Evolutionary conservation across 2,329 filamentous ascomycete species (phyloP).

Genomic region (Beauveria sp.): DNA sequence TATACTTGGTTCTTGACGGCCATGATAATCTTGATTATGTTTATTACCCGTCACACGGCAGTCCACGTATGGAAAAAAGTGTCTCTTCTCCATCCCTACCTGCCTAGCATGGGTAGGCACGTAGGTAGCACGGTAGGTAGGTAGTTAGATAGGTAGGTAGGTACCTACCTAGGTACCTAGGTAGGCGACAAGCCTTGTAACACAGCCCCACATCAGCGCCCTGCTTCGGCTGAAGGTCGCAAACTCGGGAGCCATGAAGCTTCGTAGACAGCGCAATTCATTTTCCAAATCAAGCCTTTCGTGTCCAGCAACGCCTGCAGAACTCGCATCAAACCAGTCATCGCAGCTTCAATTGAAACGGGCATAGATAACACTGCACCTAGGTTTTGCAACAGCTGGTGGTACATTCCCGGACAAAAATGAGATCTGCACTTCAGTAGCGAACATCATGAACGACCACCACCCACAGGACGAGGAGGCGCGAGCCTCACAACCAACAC

Average conservation of each 20-base stretch:
- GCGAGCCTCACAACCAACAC: slow-evolving; percentile 14
- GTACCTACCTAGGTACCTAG: too few species aligned
- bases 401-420: not conserved
- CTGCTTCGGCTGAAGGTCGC: not conserved
- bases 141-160: too few species aligned
- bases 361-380: not conserved
- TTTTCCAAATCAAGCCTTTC: not conserved
- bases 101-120: too few species aligned
- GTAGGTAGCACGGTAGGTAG: too few species aligned
- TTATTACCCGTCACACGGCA: too few species aligned
- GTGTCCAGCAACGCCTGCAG: not conserved
- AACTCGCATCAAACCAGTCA: not conserved
- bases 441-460: slow-evolving; percentile 2
- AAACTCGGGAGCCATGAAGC: not conserved
- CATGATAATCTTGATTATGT: too few species aligned
- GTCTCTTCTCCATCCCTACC: too few species aligned
- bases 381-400: not conserved
- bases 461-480: not conserved
- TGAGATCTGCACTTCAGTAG: not conserved
- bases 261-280: not conserved
- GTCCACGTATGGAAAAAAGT: too few species aligned
- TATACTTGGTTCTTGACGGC: too few species aligned
- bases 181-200: not conserved
- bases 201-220: not conserved
- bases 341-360: not conserved